Evolutionary conservation across 352 stramenopile genomes (phyloP), one percentile per base, ranked within the genome.

Genomic region (Phytophthora uliginosa): DNA sequence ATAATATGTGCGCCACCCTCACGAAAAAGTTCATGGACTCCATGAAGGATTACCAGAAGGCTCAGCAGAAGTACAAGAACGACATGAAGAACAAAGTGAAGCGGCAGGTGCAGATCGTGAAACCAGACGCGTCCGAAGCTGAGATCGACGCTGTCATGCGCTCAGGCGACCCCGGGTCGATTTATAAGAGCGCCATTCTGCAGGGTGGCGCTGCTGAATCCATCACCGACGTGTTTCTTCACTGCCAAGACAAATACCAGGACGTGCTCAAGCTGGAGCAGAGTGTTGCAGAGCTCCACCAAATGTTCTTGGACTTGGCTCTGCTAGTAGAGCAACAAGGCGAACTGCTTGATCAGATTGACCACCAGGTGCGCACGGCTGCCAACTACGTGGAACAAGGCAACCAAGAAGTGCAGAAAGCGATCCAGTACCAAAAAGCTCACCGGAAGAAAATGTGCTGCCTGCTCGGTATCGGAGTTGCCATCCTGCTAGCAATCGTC

Each of bases 301-400:
- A 99, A 90, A 99, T 99, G 98, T 99, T 99, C 79, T 83, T 99
- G 53, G 98, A 99, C 82, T 92, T 99, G 81, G 98, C 98, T 12
- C 78, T 99, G 20, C 79, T 99, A 10, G 98, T 99, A 10, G 98
- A 99, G 71, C 96, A 99, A 79, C 96, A 99, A 74, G 98, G 97
- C 54, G 98, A 99, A 73, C 86, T 99, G 77, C 84, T 99, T 17
- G 97, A 99, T 79, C 95, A 99, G 68, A 99, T 99, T 76, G 98
- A 99, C 76, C 97, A 97, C 77, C 95, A 99, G 79, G 91, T 97
- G 40, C 79, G 85, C 56, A 90, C 88, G n/a, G 97, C 98, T 1
- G 90, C 84, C 48, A 98, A 99, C 71, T 99, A 99, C 85, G 92
- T 99, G 7, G 96, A 99, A 69, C 91, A 99, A 69, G 98, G 92